Evolutionary conservation across 306 rosid genomes (phyloP).

Genomic region (Hippophae gyantsensis): DNA sequence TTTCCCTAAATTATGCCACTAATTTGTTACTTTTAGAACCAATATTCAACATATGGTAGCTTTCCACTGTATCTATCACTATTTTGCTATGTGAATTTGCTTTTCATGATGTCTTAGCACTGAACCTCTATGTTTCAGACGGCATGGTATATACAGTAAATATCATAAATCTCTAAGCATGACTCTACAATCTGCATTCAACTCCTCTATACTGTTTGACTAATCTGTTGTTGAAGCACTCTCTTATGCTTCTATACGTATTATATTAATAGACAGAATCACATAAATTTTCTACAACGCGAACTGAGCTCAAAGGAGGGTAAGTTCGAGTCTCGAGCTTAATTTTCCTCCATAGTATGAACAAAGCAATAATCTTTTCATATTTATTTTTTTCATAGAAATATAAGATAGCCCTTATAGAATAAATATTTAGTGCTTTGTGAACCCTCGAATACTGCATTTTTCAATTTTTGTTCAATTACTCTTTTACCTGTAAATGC

Average conservation of each 20-base stretch:
- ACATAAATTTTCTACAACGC: slow-evolving; percentile 52
- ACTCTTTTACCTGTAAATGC: too few species aligned
- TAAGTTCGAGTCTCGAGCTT: slow-evolving; percentile 23
- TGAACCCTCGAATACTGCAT: too few species aligned
- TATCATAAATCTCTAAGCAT: slow-evolving; percentile 73
- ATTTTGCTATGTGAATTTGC: slow-evolving; percentile 6
- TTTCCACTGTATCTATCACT: background rate
- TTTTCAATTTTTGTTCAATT: too few species aligned
- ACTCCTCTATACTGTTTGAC: slow-evolving; percentile 11
- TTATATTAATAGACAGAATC: slow-evolving; percentile 52
- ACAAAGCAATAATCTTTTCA: background rate
- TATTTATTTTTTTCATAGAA: slow-evolving; percentile 38
- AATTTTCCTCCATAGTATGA: background rate
- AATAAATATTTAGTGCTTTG: too few species aligned
- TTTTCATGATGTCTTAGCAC: slow-evolving; percentile 18
- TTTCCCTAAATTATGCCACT: too few species aligned
- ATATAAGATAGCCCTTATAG: slow-evolving; percentile 28
- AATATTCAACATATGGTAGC: too few species aligned
- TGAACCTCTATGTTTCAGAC: slow-evolving; percentile 47
- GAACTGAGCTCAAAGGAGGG: slow-evolving; percentile 96
- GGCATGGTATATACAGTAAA: slow-evolving; percentile 62
- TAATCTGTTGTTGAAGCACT: slow-evolving; percentile 4
- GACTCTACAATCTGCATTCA: background rate
- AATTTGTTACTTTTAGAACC: too few species aligned
- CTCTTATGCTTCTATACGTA: slow-evolving; percentile 5